Evolutionary conservation across 192 early-diverging fungal species (phyloP), one percentile per base, ranked within the genome.

Genomic region (Phlyctochytrium planicorne): DNA sequence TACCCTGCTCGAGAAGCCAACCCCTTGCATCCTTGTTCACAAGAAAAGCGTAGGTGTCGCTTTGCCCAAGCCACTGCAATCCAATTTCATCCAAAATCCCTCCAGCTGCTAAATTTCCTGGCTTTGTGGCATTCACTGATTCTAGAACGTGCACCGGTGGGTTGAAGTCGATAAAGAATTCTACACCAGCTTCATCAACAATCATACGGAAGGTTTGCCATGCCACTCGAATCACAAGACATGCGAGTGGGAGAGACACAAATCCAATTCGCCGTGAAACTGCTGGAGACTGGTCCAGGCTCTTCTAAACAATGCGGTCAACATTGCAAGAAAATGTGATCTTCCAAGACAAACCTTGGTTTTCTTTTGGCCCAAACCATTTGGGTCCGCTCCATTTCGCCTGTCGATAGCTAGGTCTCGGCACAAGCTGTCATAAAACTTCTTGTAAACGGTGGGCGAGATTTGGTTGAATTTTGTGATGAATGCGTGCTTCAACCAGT

Each of bases 401-500:
- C 4, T 20, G 56, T 20, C 23, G 23, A 76, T 82, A 1, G 90
- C 86, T 34, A 99, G 67, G 75, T 98, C 97, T 60, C 89, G 80
- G 67, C 93, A 94, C 33, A 99, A 75, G 50, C 95, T 88, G 65
- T 95, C 94, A 2, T 87, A 82, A 70, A 91, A 99, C 55, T 88
- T 85, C 12, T 80, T 84, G 77, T 99, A 99, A 0, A 97, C 88
- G 30, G 88, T 84, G 2, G 94, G 91, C 2, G 37, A 52, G 65
- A 98, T 92, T 66, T 91, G 89, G 75, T 99, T 99, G 75, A 98
- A 96, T 68, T 98, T 98, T 14, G 91, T 93, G 55, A 99, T 93
- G 74, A 99, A 99, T 0, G 97, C 92, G 75, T 99, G 97, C 76
- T 99, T 99, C 61, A 97, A 76, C 93, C 94, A 98, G 75, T 99